Evolutionary conservation across 352 stramenopile genomes (phyloP).

Genomic region (Phytophthora capsici): DNA sequence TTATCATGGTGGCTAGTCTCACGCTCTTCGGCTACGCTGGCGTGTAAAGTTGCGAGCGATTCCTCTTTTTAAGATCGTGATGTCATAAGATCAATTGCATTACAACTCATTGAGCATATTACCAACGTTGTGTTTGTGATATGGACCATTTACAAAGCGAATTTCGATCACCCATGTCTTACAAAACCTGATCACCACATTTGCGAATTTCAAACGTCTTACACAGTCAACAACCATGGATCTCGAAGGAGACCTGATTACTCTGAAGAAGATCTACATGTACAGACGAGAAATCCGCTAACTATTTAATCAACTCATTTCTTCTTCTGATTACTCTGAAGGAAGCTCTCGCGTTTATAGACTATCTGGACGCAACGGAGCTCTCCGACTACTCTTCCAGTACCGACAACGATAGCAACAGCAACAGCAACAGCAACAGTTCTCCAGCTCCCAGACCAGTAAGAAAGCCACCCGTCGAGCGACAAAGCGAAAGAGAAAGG

Average conservation of each 20-base stretch:
- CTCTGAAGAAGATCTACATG: constrained; percentile 11
- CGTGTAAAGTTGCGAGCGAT: constrained; percentile 35
- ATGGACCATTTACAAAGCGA: no score
- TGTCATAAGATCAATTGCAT: background rate
- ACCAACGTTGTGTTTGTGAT: no score
- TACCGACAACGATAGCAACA: background rate
- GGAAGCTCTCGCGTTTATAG: constrained; percentile 13
- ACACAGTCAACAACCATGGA: no score
- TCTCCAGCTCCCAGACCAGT: background rate
- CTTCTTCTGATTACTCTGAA: constrained; percentile 5
- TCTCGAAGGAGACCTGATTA: background rate
- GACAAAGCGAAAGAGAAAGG: background rate
- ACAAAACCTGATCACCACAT: no score
- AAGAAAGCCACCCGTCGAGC: no score
- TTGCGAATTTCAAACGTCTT: no score
- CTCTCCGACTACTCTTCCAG: no score
- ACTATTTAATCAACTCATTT: no score
- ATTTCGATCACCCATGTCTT: no score
- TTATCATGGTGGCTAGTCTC: constrained; percentile 87
- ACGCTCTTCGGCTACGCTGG: constrained; percentile 45
- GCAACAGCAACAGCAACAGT: constrained; percentile 1
- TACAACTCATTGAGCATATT: no score
- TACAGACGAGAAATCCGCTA: no score
- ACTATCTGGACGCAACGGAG: background rate
- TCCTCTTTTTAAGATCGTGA: background rate